phyloP scores from a whole-genome alignment of 768 basidiomycete genomes.

The Tylopilus balloui region DNA sequence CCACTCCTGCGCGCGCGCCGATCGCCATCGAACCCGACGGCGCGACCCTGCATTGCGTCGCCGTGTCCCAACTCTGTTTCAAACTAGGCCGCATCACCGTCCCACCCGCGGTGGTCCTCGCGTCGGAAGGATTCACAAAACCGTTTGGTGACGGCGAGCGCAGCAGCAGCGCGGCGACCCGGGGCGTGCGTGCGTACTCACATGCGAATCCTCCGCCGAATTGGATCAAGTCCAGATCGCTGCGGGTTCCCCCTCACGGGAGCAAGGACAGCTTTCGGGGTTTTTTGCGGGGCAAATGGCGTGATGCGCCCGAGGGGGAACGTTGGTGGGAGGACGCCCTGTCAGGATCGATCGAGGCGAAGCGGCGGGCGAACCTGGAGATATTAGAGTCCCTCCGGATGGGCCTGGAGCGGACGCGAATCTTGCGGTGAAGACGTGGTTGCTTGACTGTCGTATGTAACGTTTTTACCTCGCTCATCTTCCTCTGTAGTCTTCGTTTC shows the following conservation, averaged over 20 bases:
- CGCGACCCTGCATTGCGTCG: conserved; percentile 55
- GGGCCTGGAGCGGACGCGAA: conserved; percentile 20
- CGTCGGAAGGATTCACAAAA: conserved; percentile 50
- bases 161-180: not conserved
- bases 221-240: conserved; percentile 23
- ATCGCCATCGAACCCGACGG: conserved; percentile 43
- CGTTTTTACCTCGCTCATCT: not conserved
- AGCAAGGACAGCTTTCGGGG: conserved; percentile 25
- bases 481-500: not conserved
- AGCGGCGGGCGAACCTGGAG: conserved; percentile 24
- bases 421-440: conserved; percentile 12
- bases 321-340: conserved; percentile 70
- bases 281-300: conserved; percentile 60
- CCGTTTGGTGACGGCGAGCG: conserved; percentile 8
- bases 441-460: too few relatives aligned
- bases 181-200: conserved; percentile 30
- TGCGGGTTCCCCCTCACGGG: conserved; percentile 23
- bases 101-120: conserved; percentile 61
- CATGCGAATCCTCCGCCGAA: conserved; percentile 24
- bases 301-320: conserved; percentile 49
- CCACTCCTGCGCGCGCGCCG: conserved; percentile 2
- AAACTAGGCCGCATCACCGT: conserved; percentile 70
- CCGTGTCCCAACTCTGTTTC: conserved; percentile 62
- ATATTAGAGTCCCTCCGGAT: conserved; percentile 19
- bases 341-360: conserved; percentile 42